phyloP scores from a whole-genome alignment of 768 basidiomycete genomes.

The Amanita pseudoporphyria region DNA sequence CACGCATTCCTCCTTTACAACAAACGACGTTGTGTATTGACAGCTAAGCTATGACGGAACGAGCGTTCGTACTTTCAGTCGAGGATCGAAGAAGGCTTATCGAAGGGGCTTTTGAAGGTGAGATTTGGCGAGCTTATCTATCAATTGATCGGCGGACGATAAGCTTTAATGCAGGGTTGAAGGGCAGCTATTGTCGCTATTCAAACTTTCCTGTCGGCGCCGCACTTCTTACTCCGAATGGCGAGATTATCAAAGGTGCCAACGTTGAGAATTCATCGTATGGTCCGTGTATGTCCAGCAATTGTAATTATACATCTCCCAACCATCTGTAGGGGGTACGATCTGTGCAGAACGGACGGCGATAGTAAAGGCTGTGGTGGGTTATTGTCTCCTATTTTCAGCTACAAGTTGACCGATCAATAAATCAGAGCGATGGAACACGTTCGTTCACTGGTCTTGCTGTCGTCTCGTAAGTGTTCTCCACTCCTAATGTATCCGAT shows the following conservation, averaged over 20 bases:
- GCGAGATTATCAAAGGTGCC: conserved; percentile 70
- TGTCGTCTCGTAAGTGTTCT: conserved; percentile 55
- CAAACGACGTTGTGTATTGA: too few species aligned
- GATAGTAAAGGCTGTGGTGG: conserved; percentile 85
- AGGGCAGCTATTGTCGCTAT: conserved; percentile 73
- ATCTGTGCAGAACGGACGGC: conserved; percentile 97
- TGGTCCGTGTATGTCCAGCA: conserved; percentile 41
- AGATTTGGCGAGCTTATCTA: neutral
- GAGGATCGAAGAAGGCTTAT: conserved; percentile 43
- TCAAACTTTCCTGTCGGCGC: conserved; percentile 93
- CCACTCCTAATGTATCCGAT: neutral
- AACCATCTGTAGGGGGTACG: conserved; percentile 49
- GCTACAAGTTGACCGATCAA: neutral
- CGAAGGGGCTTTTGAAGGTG: conserved; percentile 51
- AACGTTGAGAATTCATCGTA: conserved; percentile 95
- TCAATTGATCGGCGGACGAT: neutral
- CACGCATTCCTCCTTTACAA: too few species aligned
- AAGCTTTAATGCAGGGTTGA: conserved; percentile 38
- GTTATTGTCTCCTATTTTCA: conserved; percentile 19
- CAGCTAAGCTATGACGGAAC: neutral
- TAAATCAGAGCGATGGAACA: conserved; percentile 68
- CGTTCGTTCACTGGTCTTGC: conserved; percentile 67
- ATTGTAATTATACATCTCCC: conserved; percentile 2
- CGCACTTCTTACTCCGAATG: conserved; percentile 62
- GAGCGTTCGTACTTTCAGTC: conserved; percentile 1